phyloP scores from a whole-genome alignment of 306 rosid species.

The Mimosa bimucronata region DNA sequence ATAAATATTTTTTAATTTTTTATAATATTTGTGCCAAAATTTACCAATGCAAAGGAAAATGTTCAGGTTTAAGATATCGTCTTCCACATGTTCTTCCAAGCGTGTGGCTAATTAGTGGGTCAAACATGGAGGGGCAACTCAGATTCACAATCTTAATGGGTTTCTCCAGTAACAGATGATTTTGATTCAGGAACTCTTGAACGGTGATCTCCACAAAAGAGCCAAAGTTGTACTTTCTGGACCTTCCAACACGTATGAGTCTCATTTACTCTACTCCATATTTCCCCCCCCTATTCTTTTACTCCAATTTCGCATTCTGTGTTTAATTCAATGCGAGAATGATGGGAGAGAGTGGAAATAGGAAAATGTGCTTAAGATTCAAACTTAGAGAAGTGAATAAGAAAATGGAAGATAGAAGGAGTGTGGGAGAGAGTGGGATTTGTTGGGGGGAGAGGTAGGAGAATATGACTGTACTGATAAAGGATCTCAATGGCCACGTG shows the following conservation, averaged over 20 bases:
- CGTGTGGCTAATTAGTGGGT: conserved; percentile 23
- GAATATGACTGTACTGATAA: too few relatives aligned
- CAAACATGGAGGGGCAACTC: conserved; percentile 35
- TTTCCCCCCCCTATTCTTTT: too few relatives aligned
- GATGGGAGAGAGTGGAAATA: too few relatives aligned
- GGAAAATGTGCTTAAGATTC: conserved; percentile 41
- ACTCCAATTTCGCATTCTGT: too few relatives aligned
- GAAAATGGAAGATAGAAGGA: background rate
- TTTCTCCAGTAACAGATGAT: conserved; percentile 64
- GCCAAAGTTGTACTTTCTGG: conserved; percentile 67
- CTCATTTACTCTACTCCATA: too few relatives aligned
- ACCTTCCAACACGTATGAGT: conserved; percentile 66
- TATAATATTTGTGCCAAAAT: too few relatives aligned
- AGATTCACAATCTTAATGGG: conserved; percentile 51
- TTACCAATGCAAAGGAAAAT: too few relatives aligned
- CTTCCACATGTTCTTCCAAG: conserved; percentile 65
- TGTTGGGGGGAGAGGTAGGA: conserved; percentile 29
- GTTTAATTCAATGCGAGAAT: too few relatives aligned
- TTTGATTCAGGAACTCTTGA: conserved; percentile 43
- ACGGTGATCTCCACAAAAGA: conserved; percentile 43
- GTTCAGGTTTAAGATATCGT: too few relatives aligned
- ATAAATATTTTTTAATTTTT: too few relatives aligned
- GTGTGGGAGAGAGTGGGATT: conserved; percentile 34
- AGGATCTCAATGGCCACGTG: conserved; percentile 55
- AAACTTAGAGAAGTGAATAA: background rate